A percentile compares a stretch with the other conserved stretches of the same genome.
Evolutionary conservation across 257 asterid species (phyloP).

Genomic region (Solanum pennellii): DNA sequence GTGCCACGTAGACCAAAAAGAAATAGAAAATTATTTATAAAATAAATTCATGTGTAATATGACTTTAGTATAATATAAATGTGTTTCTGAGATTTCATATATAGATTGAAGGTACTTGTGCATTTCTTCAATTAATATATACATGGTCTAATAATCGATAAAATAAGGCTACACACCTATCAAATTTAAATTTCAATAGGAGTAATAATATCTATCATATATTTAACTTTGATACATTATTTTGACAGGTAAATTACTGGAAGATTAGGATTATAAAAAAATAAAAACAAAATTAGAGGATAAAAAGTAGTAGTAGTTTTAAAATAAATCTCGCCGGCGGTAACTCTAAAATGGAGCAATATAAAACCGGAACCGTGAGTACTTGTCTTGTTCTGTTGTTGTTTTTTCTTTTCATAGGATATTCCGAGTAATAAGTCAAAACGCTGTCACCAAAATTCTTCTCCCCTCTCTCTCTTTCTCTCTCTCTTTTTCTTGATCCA

Average conservation of each 20-base stretch:
- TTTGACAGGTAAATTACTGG: not conserved
- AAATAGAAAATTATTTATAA: no score
- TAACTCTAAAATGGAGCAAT: not conserved
- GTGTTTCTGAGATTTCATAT: no score
- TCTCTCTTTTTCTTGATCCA: not conserved
- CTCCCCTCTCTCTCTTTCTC: not conserved
- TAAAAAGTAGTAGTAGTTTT: not conserved
- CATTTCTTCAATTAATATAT: no score
- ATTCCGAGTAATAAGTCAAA: not conserved
- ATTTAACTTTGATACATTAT: not conserved
- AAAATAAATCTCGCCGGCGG: not conserved
- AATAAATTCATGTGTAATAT: no score
- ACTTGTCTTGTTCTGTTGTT: not conserved
- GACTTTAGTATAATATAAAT: no score
- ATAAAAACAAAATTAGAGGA: not conserved
- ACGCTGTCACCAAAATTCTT: not conserved
- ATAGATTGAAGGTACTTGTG: fast-evolving
- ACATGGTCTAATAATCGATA: not conserved
- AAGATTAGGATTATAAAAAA: not conserved
- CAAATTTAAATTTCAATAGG: not conserved
- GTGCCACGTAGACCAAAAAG: fast-evolving
- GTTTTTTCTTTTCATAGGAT: not conserved
- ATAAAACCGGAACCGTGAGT: not conserved
- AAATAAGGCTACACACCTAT: not conserved
- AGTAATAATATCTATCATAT: not conserved